These are phyloP conservation scores for Bremia lactucae DNA, from an alignment of 352 stramenopile genomes.

Conservation along the genomic window DNA sequence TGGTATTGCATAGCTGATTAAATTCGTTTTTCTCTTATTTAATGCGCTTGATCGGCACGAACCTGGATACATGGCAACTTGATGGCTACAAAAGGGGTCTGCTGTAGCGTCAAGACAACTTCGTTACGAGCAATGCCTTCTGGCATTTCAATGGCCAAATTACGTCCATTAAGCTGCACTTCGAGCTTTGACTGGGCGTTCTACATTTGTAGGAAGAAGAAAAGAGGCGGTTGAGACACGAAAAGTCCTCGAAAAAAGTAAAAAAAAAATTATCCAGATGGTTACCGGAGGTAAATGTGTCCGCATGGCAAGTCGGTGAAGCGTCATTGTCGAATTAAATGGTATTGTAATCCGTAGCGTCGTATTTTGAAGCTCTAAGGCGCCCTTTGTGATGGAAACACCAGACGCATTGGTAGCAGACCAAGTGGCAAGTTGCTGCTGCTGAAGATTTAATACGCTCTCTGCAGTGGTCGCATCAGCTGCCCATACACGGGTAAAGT, in stretches of 20 bases:
- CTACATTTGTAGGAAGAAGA: constrained; percentile 3
- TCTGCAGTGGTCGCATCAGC: constrained; percentile 4
- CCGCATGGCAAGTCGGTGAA: constrained; percentile 16
- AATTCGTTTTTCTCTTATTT: not conserved
- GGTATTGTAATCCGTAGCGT: constrained; percentile 8
- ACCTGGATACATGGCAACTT: constrained; percentile 34
- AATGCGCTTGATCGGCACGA: not conserved
- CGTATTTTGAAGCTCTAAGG: constrained; percentile 7
- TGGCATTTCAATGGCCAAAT: constrained; percentile 15
- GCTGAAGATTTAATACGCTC: constrained; percentile 12
- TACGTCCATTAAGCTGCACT: constrained; percentile 17
- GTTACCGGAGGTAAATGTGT: constrained; percentile 17
- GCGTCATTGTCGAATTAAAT: not conserved
- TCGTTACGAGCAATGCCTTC: constrained; percentile 8
- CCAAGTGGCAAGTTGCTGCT: constrained; percentile 9
- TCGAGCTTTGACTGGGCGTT: constrained; percentile 19
- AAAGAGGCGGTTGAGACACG: no score
- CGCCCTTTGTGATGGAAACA: constrained; percentile 7
- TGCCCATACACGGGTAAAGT: constrained; percentile 24
- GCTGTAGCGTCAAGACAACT: constrained; percentile 18
- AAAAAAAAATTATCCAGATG: not conserved
- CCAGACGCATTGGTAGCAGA: constrained; percentile 8
- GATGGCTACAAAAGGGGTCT: constrained; percentile 22
- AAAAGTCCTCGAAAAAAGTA: no score
- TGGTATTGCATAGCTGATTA: constrained; percentile 5